A percentile compares a stretch with the other conserved stretches of the same genome.
Evolutionary conservation across 2,329 filamentous ascomycete genomes (phyloP).

Genomic region (Lomentospora prolificans): DNA sequence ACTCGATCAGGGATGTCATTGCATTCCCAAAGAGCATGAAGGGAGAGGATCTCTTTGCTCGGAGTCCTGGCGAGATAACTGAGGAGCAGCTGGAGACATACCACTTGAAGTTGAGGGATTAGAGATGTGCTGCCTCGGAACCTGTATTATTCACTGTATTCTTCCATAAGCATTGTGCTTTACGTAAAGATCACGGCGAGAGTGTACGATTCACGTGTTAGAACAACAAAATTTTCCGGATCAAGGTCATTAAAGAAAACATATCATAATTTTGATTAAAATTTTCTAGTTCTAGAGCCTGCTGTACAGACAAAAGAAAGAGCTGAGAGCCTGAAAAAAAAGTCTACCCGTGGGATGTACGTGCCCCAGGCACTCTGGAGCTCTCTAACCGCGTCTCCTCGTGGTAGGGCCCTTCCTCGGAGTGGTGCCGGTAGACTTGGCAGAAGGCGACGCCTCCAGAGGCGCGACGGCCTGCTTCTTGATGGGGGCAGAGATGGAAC

Average conservation of each 20-base stretch:
- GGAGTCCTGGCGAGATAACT: constrained; percentile 61
- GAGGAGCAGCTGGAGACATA: constrained; percentile 42
- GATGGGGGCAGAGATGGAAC: constrained; percentile 19
- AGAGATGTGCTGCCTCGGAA: not conserved
- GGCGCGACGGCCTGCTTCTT: constrained; percentile 27
- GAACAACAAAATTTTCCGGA: not conserved
- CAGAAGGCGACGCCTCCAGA: constrained; percentile 15
- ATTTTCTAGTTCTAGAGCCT: not conserved
- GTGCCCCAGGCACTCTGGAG: not conserved
- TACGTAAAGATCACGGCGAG: not conserved
- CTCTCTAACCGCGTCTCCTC: constrained; percentile 29
- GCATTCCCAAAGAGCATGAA: constrained; percentile 92
- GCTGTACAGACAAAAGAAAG: constrained; percentile 2
- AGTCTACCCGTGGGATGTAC: not conserved
- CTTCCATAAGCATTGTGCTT: not conserved
- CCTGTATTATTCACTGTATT: not conserved
- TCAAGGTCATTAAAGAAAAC: not conserved
- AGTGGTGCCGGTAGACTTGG: constrained; percentile 19
- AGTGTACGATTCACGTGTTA: not conserved
- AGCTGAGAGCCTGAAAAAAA: constrained; percentile 5
- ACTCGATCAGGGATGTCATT: constrained; percentile 84
- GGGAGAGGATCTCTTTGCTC: constrained; percentile 77
- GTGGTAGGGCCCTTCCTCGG: constrained; percentile 33
- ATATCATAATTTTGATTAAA: not conserved
- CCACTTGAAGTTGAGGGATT: constrained; percentile 25